Percentiles rank a stretch among this genome's conserved stretches.
Conservation (phyloP, 2,329 filamentous ascomycete genomes). For the Fragosphaeria purpurea region DNA sequence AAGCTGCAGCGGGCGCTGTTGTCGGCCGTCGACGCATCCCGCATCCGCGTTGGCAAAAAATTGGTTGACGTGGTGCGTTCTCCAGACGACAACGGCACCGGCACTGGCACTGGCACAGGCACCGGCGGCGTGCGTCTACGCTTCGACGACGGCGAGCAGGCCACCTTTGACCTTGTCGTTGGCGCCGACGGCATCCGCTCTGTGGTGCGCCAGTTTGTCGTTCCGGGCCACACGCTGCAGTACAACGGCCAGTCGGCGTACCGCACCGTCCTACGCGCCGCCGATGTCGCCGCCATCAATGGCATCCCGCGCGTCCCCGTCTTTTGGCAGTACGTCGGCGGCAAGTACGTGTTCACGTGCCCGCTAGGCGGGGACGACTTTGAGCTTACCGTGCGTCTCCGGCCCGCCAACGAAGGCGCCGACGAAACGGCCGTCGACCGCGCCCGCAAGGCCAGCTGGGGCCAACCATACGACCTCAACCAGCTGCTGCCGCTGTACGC, state of each 20-base stretch:
- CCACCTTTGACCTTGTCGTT: slow-evolving; percentile 35
- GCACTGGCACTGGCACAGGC: too few relatives aligned
- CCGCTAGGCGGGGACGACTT: slow-evolving; percentile 24
- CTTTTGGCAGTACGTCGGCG: slow-evolving; percentile 23
- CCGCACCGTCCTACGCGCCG: slow-evolving; percentile 20
- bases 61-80: slow-evolving; percentile 17
- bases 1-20: slow-evolving; percentile 39
- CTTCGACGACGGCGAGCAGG: slow-evolving; percentile 34
- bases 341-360: slow-evolving; percentile 24
- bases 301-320: slow-evolving; percentile 19
- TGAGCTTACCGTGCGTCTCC: slow-evolving; percentile 21
- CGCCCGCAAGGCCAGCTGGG: slow-evolving; percentile 23
- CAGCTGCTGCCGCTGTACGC: slow-evolving; percentile 15
- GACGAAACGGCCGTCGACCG: slow-evolving; percentile 12
- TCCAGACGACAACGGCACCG: background rate
- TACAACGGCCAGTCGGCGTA: slow-evolving; percentile 31
- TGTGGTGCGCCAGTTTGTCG: slow-evolving; percentile 21
- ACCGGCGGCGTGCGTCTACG: slow-evolving; percentile 27
- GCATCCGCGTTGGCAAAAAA: slow-evolving; percentile 35
- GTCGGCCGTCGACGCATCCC: slow-evolving; percentile 30
- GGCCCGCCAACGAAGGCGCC: slow-evolving; percentile 12
- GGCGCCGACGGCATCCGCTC: slow-evolving; percentile 44
- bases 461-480: slow-evolving; percentile 15
- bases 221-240: slow-evolving; percentile 31
- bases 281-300: slow-evolving; percentile 18